Base-by-base conservation (phyloP, 164 flowering plant species). In the Aristolochia contorta region DNA sequence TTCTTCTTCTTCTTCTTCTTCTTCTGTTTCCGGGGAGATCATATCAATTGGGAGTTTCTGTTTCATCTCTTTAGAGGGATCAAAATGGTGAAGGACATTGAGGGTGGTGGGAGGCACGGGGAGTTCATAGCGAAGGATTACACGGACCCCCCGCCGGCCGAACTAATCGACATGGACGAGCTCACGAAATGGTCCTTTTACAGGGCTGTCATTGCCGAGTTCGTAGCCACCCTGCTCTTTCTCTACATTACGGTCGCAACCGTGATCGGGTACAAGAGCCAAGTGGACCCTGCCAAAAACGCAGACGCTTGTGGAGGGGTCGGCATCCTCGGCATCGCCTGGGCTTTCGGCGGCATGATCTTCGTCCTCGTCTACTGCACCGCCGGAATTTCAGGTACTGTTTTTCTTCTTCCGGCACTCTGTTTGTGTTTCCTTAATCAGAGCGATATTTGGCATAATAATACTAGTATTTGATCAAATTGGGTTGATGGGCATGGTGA, bases 321-420 rank as follows among this genome's bases (percentile, higher is more conserved):
- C 54, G 91, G 87, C 22, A 69, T 82, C 57, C 81, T 85, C 12
- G 88, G 87, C 13, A 79, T 85, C 45, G 88, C 91, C 20, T 83
- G 86, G 91, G 81, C 91, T 54, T 82, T 85, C 25, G 88, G 88
- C 19, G 91, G 84, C 65, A 84, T 80, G 85, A 82, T 82, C 63
- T 84, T 84, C 57, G 54, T 84, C 50, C 86, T 82, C 46, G 89
- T 84, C 53, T 82, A 84, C 79, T 82, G 86, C 77, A 82, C 89
- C 33, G 89, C 86, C 50, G 87, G 86, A 18, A 85, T 83, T 54
- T 85, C 85, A 18, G 86, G 86, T 79, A 8, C n/a, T n/a, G n/a
- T n/a, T n/a, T n/a, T n/a, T n/a, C n/a, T n/a, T n/a, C n/a, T n/a
- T n/a, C n/a, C n/a, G n/a, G n/a, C n/a, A n/a, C n/a, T n/a, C n/a